Evolutionary conservation across 148 eudicot genomes (phyloP), one percentile per base, ranked within the genome.

Genomic region (Vaccinium corymbosum): DNA sequence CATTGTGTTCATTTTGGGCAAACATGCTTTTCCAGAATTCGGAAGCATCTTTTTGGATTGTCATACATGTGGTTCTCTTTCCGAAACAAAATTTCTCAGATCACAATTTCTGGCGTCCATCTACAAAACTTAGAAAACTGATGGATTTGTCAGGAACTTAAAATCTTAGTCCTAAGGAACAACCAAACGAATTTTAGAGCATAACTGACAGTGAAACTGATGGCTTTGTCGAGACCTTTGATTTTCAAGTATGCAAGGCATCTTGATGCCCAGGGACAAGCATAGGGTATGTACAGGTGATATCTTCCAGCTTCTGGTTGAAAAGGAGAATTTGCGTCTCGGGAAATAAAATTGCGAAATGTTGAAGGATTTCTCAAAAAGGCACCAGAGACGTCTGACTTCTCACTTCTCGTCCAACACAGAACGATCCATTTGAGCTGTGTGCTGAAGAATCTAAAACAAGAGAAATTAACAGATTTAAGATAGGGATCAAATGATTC

Each of bases 231-330:
- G 32, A 96, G 97, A 71, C 98, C 95, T 90, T 94, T 93, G 57
- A 94, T 88, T 86, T 94, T 91, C 76, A 96, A 86, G 86, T 86
- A 84, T 51, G 97, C 89, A 57, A 93, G 91, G 79, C 99, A 96
- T 82, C 99, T 89, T 52, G 90, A 89, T 55, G 99, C 97, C 98
- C 97, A 96, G 20, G 99, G 98, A 86, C 99, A 96, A 27, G 97
- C 99, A 87, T 94, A 96, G 13, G 99, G 93, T 85, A 96, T 84
- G 74, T 96, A 96, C 22, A 96, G 86, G 83, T 96, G 99, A 85
- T 96, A 94, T 90, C 99, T 91, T 82, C 99, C 98, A 55, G 92
- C 85, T 83, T 94, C 95, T 15, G 94, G 90, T 9, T 87, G 90
- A 87, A 93, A 96, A 7, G 89, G 84, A 55, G 99, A 91, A 62